Evolutionary conservation across 352 stramenopile genomes (phyloP).

Genomic region (Phytophthora sansomeana): DNA sequence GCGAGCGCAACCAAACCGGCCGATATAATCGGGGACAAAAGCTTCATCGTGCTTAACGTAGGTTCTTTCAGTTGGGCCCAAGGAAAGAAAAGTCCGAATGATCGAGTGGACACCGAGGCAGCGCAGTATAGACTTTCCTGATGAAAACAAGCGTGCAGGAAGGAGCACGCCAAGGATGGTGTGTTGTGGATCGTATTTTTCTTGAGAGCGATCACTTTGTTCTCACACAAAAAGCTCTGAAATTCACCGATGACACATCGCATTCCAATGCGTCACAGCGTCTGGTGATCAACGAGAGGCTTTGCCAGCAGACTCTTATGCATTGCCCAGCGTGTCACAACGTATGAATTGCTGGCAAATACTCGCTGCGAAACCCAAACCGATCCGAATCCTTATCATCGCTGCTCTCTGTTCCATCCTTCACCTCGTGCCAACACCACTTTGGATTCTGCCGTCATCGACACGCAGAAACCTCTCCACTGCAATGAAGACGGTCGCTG

Average conservation of each 20-base stretch:
- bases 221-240: too few relatives aligned
- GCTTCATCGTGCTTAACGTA: conserved; percentile 9
- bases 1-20: neutral
- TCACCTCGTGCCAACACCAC: conserved; percentile 1
- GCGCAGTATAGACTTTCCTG: conserved; percentile 3
- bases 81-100: conserved; percentile 20
- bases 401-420: neutral
- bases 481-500: conserved; percentile 4
- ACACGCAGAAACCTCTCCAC: neutral
- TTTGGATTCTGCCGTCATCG: conserved; percentile 15
- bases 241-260: too few relatives aligned
- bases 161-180: too few relatives aligned
- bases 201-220: too few relatives aligned
- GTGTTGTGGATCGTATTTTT: too few relatives aligned
- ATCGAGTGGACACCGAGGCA: neutral
- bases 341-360: neutral
- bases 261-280: too few relatives aligned
- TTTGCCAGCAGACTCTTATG: neutral
- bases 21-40: neutral
- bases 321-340: neutral
- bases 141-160: too few relatives aligned
- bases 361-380: neutral
- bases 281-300: conserved; percentile 3
- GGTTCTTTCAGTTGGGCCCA: neutral
- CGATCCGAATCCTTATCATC: conserved; percentile 2